Conservation (phyloP, 129 eudicot genomes). For the Rutidosis leptorrhynchoides region DNA sequence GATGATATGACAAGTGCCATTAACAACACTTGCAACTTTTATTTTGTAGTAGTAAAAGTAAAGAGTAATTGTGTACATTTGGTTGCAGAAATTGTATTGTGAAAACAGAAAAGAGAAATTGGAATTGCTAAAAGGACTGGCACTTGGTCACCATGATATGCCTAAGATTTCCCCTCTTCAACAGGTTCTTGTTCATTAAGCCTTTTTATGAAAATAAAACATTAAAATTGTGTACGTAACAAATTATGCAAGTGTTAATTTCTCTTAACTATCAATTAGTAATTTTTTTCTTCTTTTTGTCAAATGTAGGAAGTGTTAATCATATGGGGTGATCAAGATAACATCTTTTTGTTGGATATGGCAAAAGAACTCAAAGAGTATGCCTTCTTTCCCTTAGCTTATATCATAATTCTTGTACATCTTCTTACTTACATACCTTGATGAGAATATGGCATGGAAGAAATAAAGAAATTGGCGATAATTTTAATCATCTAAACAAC, state of each 20-base stretch:
- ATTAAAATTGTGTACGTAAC: too few relatives aligned
- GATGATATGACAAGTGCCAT: too few relatives aligned
- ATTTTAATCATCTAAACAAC: too few relatives aligned
- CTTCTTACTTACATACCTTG: too few relatives aligned
- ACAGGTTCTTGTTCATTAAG: constrained; percentile 45
- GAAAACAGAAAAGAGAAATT: constrained; percentile 72
- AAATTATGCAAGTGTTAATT: background rate
- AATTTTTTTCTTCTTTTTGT: background rate
- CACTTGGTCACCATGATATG: constrained; percentile 50
- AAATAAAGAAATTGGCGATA: too few relatives aligned
- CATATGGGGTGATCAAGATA: constrained; percentile 79
- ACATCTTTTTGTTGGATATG: constrained; percentile 60
- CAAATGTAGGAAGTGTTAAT: constrained; percentile 57
- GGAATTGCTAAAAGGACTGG: constrained; percentile 63
- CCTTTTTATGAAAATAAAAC: too few relatives aligned
- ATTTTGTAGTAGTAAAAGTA: too few relatives aligned
- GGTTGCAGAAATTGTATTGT: constrained; percentile 49
- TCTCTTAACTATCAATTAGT: background rate
- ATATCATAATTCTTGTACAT: background rate
- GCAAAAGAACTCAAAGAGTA: constrained; percentile 64
- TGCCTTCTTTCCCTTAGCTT: constrained; percentile 7
- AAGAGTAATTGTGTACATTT: background rate
- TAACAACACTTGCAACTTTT: too few relatives aligned
- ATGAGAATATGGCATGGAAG: too few relatives aligned
- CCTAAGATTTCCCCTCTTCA: constrained; percentile 55